Conservation (phyloP, 139 green algal genomes). For the Chloropicon primus region DNA sequence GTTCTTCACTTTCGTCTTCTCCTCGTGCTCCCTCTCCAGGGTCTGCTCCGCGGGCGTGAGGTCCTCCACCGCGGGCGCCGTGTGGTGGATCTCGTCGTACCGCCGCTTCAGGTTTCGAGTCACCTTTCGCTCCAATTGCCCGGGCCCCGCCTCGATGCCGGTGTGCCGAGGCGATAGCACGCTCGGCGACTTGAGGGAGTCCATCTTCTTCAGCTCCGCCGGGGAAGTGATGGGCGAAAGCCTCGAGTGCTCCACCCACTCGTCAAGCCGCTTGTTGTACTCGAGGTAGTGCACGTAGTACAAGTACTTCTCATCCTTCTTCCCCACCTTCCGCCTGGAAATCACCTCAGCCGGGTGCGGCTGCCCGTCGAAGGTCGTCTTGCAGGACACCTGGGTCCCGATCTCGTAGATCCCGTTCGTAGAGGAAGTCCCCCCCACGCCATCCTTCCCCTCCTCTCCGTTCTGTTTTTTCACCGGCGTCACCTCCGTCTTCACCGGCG, state of each 20-base stretch:
- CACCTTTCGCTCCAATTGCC: conserved; percentile 18
- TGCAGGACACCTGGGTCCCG: background rate
- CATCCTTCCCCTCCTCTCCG: no score
- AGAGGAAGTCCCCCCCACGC: no score
- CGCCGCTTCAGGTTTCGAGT: conserved; percentile 19
- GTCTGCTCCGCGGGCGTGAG: background rate
- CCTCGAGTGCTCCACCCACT: conserved; percentile 61
- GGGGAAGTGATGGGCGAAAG: conserved; percentile 11
- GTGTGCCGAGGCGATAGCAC: background rate
- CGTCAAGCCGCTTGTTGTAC: conserved; percentile 88
- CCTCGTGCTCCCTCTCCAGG: conserved; percentile 74
- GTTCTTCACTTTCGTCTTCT: conserved; percentile 99
- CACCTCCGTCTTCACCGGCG: no score
- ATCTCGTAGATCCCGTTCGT: background rate
- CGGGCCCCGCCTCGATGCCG: background rate
- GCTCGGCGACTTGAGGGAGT: background rate
- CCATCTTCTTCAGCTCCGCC: conserved; percentile 4
- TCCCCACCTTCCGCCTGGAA: background rate
- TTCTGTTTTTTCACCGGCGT: no score
- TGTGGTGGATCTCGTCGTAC: conserved; percentile 86
- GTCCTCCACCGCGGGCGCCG: conserved; percentile 28
- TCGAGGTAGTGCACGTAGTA: conserved; percentile 96
- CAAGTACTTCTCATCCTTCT: conserved; percentile 39
- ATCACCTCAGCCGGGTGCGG: background rate
- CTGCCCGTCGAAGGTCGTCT: background rate